phyloP scores from a whole-genome alignment of 208 protist genomes.

The Leishmania tropica region DNA sequence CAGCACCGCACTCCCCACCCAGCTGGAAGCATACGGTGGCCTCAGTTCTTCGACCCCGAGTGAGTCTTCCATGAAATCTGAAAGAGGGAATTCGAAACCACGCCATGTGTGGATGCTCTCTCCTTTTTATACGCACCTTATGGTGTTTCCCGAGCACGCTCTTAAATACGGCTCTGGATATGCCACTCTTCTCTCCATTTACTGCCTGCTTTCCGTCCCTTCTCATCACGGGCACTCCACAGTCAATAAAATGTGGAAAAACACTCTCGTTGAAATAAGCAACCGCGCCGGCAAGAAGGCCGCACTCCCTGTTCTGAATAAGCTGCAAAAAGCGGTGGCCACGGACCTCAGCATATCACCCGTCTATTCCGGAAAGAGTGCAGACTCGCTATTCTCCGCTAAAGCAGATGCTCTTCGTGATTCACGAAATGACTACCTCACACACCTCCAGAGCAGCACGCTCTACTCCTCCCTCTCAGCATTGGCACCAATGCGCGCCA shows the following conservation, averaged over 20 bases:
- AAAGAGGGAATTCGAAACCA: background rate
- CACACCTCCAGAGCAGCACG: constrained; percentile 10
- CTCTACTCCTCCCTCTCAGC: constrained; percentile 20
- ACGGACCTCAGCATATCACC: background rate
- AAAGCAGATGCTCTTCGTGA: constrained; percentile 5
- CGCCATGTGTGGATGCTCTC: background rate
- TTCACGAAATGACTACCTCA: constrained; percentile 7
- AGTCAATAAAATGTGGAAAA: constrained; percentile 18
- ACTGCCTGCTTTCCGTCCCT: background rate
- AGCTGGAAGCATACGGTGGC: background rate
- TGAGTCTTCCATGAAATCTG: background rate
- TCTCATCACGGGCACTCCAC: background rate
- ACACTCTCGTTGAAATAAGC: constrained; percentile 12
- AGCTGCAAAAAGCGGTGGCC: background rate
- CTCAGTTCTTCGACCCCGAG: background rate
- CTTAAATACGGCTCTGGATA: background rate
- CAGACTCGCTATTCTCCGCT: background rate
- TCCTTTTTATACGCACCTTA: background rate
- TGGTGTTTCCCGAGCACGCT: background rate
- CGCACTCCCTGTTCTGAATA: background rate
- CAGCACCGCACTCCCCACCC: background rate
- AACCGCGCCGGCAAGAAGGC: constrained; percentile 2
- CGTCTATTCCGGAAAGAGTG: background rate
- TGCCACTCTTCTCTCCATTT: background rate
- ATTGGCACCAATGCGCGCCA: constrained; percentile 2